Evolutionary conservation across 257 asterid species (phyloP).

Genomic region (Parsonsia alboflavescens): DNA sequence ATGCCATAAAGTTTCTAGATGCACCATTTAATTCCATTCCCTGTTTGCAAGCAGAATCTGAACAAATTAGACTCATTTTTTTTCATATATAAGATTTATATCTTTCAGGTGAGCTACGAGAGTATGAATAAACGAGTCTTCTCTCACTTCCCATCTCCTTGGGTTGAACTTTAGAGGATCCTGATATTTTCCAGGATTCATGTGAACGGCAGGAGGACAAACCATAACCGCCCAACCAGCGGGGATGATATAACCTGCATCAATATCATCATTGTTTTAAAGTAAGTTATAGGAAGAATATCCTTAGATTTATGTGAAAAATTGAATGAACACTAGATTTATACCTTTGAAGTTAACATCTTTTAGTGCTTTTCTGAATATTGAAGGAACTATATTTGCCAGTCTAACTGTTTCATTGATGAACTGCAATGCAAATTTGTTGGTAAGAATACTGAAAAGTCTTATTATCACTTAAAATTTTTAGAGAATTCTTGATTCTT

Average conservation of each 20-base stretch:
- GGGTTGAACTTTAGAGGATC: conserved; percentile 83
- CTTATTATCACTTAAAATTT: background rate
- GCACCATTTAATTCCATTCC: conserved; percentile 65
- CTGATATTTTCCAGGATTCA: conserved; percentile 59
- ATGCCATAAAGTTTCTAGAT: conserved; percentile 91
- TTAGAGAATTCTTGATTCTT: background rate
- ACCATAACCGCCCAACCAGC: conserved; percentile 94
- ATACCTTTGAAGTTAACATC: conserved; percentile 71
- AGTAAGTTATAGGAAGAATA: conserved; percentile 13
- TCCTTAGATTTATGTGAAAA: conserved; percentile 3
- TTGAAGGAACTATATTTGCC: conserved; percentile 88
- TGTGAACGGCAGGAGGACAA: conserved; percentile 93
- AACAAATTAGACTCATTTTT: background rate
- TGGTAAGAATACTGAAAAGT: conserved; percentile 13
- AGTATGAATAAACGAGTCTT: background rate
- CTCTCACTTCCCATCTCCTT: conserved; percentile 88
- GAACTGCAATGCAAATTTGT: conserved; percentile 40
- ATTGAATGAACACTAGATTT: conserved; percentile 10
- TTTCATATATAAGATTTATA: background rate
- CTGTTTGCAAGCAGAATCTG: conserved; percentile 27
- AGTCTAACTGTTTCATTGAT: conserved; percentile 84
- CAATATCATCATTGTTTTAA: conserved; percentile 16
- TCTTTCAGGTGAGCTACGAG: background rate
- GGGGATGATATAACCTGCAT: conserved; percentile 82
- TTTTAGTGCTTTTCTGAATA: conserved; percentile 69